phyloP scores from a whole-genome alignment of 768 basidiomycete species.

The Russula sp. region DNA sequence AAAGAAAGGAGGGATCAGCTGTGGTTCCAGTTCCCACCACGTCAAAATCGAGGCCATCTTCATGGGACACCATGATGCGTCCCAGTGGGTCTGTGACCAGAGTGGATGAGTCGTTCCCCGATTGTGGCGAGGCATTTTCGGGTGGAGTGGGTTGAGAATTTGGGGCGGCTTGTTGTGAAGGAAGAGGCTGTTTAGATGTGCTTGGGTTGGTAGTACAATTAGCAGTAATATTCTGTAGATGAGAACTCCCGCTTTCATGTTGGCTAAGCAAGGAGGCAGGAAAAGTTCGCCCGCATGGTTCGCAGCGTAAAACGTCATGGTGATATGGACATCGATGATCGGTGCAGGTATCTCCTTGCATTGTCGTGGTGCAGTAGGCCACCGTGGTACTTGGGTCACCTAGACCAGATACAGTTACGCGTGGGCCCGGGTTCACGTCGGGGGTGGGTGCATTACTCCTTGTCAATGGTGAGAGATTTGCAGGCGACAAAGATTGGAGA shows the following conservation, averaged over 20 bases:
- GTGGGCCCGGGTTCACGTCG: no score
- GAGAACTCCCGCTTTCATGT: not conserved
- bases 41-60: constrained; percentile 8
- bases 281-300: constrained; percentile 18
- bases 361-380: constrained; percentile 1
- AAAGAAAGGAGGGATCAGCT: not conserved
- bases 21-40: not conserved
- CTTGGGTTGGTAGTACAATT: not conserved
- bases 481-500: not conserved
- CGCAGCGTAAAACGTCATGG: constrained; percentile 24
- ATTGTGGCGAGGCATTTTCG: not conserved
- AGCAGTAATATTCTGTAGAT: not conserved
- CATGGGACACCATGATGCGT: not conserved
- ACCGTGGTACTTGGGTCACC: not conserved
- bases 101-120: not conserved
- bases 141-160: not conserved
- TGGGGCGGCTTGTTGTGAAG: not conserved
- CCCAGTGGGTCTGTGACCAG: not conserved
- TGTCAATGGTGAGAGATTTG: not conserved
- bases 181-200: not conserved
- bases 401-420: no score
- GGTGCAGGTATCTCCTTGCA: constrained; percentile 19
- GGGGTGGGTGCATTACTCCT: no score
- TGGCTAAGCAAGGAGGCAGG: not conserved
- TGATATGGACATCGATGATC: constrained; percentile 12